Base-by-base conservation (phyloP, 2,329 filamentous ascomycete genomes). In the Zymoseptoria tritici region DNA sequence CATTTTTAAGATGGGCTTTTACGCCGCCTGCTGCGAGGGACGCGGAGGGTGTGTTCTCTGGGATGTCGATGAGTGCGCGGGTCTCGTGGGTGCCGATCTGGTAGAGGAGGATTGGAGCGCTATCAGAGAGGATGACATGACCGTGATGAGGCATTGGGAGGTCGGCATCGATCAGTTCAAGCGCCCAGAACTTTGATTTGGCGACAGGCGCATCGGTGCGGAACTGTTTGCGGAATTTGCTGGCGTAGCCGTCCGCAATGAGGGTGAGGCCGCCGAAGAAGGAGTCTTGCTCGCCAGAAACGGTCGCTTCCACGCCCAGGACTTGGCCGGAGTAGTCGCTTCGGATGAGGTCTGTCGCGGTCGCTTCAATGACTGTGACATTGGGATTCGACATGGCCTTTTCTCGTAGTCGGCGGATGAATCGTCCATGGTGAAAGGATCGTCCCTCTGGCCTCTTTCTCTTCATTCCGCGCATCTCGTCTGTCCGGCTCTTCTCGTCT, bases 81-180 rank as follows among this genome's bases (percentile, higher is more conserved):
- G 94, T 99, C 78, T 97, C 94, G 77, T 89, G 92, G 4, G 90
- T 89, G 71, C 94, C 93, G 72, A 99, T 99, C 77, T 97, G 94
- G 79, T 99, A 99, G 60, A 99, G 83, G 22, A 99, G 85, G 36
- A 96, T 85, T 0, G 94, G 93, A 0, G 85, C 79, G 52, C 84
- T 83, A 64, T 90, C 83, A 68, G 87, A 87, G 63, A 99, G 88
- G 57, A 97, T 81, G 65, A 99, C 93, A 75, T 96, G 91, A 20
- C 93, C 94, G 73, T 90, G 90, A 63, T 85, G 79, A 1, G 86
- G 84, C 56, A 83, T 80, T 2, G 91, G 90, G 9, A 97, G 83
- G 22, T 86, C 81, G 59, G 89, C 90, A 74, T 97, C 92, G 71
- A 94, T 89, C 64, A 99, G 83, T 74, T 99, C 93, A 36, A 99